Evolutionary conservation across 768 basidiomycete genomes (phyloP).

Genomic region (Lanmaoa rubissima): DNA sequence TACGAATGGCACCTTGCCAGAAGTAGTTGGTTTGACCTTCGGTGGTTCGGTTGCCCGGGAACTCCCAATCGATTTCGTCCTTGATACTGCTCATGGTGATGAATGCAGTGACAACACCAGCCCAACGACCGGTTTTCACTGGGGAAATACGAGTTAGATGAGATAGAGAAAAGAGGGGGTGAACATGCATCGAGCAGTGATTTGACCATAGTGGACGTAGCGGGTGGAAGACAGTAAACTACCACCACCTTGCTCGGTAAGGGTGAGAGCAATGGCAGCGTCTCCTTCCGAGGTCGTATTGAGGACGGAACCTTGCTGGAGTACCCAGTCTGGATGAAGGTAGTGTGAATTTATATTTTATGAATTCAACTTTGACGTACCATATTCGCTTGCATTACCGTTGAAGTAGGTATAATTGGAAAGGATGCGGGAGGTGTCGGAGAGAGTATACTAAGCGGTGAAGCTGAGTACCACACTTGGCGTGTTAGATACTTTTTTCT

Average conservation of each 20-base stretch:
- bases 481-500: conserved; percentile 13
- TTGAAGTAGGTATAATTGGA: conserved; percentile 65
- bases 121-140: conserved; percentile 82
- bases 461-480: background rate
- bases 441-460: conserved; percentile 51
- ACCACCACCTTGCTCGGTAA: conserved; percentile 72
- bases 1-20: conserved; percentile 72
- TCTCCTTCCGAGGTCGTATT: conserved; percentile 55
- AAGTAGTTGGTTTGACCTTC: conserved; percentile 79
- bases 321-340: conserved; percentile 56
- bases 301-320: conserved; percentile 65
- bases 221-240: conserved; percentile 77
- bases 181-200: conserved; percentile 57
- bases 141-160: background rate
- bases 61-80: conserved; percentile 89
- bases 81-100: conserved; percentile 84
- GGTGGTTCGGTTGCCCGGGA: conserved; percentile 60
- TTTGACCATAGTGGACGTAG: conserved; percentile 78
- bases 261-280: conserved; percentile 64
- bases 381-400: conserved; percentile 71
- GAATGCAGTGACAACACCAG: conserved; percentile 79
- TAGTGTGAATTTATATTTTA: background rate
- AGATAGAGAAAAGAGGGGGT: background rate
- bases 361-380: conserved; percentile 31
- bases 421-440: conserved; percentile 64